These are phyloP conservation scores for Ambrosia artemisiifolia DNA, from an alignment of 129 eudicot species.

Conservation along the genomic window DNA sequence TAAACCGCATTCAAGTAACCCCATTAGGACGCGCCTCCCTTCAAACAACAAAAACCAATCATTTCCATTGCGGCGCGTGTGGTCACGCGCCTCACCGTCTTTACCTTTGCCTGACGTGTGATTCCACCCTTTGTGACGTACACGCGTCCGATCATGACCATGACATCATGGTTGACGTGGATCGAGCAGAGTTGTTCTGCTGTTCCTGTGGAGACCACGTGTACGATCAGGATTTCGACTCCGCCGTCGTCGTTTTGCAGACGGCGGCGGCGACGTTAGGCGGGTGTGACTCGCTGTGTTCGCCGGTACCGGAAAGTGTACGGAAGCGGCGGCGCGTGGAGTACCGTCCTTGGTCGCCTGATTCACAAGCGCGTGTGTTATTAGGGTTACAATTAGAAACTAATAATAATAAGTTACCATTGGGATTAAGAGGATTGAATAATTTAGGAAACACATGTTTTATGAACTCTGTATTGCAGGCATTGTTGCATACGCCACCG, in stretches of 20 bases:
- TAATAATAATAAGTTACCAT: slow-evolving; percentile 30
- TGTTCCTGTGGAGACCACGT: slow-evolving; percentile 68
- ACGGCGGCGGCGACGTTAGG: slow-evolving; percentile 38
- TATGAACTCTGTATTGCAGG: slow-evolving; percentile 94
- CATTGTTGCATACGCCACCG: slow-evolving; percentile 86
- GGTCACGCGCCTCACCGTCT: slow-evolving; percentile 39
- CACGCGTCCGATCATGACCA: slow-evolving; percentile 71
- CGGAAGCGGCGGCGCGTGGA: slow-evolving; percentile 79
- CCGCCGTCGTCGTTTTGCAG: slow-evolving; percentile 45
- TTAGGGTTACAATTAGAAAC: slow-evolving; percentile 37
- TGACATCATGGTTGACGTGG: slow-evolving; percentile 59
- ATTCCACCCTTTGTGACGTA: slow-evolving; percentile 40
- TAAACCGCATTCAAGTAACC: slow-evolving; percentile 38
- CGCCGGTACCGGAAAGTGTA: slow-evolving; percentile 43
- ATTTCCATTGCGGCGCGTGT: slow-evolving; percentile 42
- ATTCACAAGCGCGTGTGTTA: slow-evolving; percentile 34
- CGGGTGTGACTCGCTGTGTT: slow-evolving; percentile 26
- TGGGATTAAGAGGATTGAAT: slow-evolving; percentile 78
- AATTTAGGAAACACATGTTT: slow-evolving; percentile 90
- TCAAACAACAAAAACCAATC: slow-evolving; percentile 25
- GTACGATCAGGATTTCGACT: slow-evolving; percentile 71
- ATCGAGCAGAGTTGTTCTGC: slow-evolving; percentile 81
- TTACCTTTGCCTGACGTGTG: slow-evolving; percentile 59
- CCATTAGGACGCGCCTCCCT: slow-evolving; percentile 70
- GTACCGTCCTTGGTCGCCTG: slow-evolving; percentile 65